These are phyloP conservation scores for Phaseolus coccineus DNA, from an alignment of 331 rosid species.

Conservation along the genomic window DNA sequence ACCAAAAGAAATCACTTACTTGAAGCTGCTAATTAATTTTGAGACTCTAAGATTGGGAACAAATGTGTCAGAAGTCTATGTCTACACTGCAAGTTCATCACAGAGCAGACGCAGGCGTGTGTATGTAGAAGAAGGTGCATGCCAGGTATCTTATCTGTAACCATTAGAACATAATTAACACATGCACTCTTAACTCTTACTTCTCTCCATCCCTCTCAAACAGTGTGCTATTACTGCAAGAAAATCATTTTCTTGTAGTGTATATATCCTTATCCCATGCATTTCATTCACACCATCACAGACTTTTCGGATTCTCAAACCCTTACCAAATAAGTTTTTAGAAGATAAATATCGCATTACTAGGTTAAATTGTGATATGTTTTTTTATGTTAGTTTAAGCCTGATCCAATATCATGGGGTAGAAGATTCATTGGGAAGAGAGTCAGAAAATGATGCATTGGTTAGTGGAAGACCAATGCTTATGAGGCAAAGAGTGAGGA, in stretches of 20 bases:
- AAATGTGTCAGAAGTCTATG: background rate
- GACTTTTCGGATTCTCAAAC: too few relatives aligned
- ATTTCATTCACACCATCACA: background rate
- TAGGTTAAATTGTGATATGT: too few relatives aligned
- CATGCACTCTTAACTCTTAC: background rate
- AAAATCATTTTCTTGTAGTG: too few relatives aligned
- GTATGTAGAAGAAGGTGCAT: background rate
- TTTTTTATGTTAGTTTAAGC: too few relatives aligned
- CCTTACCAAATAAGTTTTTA: too few relatives aligned
- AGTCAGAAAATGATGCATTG: too few relatives aligned
- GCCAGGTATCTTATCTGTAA: background rate
- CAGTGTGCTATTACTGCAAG: background rate
- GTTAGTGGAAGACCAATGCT: too few relatives aligned
- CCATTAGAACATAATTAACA: background rate
- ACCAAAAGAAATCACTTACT: background rate
- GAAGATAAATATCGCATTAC: too few relatives aligned
- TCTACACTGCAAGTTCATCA: background rate
- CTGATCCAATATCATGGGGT: too few relatives aligned
- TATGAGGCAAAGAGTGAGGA: too few relatives aligned
- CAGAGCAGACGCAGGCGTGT: too few relatives aligned
- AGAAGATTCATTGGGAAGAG: too few relatives aligned
- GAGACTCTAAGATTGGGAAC: background rate
- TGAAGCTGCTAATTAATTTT: constrained; percentile 10
- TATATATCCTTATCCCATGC: background rate
- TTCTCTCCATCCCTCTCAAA: background rate